Evolutionary conservation across 371 early-diverging fungal genomes (phyloP).

Genomic region (Lichtheimia ornata): DNA sequence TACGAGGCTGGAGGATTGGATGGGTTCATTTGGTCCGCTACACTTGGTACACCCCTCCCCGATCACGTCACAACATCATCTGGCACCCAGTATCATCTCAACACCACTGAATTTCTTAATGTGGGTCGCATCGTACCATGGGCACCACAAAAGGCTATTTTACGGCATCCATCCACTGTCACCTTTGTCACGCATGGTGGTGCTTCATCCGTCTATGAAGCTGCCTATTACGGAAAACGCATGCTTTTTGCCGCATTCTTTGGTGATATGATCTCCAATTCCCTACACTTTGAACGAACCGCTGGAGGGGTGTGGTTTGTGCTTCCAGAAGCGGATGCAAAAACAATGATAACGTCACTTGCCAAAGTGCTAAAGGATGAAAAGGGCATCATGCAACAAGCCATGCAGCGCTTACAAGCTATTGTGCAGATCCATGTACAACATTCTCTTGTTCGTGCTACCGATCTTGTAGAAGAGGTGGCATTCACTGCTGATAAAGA

Average conservation of each 20-base stretch:
- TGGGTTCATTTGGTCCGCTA: slow-evolving; percentile 41
- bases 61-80: slow-evolving; percentile 15
- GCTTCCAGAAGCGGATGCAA: no score
- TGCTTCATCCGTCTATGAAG: slow-evolving; percentile 34
- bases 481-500: slow-evolving; percentile 16
- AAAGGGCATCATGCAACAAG: slow-evolving; percentile 4
- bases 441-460: slow-evolving; percentile 17
- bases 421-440: slow-evolving; percentile 21
- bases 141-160: slow-evolving; percentile 44
- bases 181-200: slow-evolving; percentile 51
- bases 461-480: slow-evolving; percentile 19
- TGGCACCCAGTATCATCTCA: slow-evolving; percentile 6
- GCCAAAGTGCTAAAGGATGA: not conserved
- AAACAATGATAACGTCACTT: not conserved
- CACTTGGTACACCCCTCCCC: slow-evolving; percentile 6
- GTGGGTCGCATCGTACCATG: slow-evolving; percentile 23
- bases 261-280: slow-evolving; percentile 39
- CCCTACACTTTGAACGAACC: not conserved
- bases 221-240: slow-evolving; percentile 28
- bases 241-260: slow-evolving; percentile 35
- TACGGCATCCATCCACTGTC: slow-evolving; percentile 30
- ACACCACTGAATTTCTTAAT: not conserved
- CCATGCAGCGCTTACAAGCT: slow-evolving; percentile 14
- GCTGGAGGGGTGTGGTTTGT: no score
- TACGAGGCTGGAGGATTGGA: slow-evolving; percentile 26